phyloP scores from a whole-genome alignment of 768 basidiomycete genomes.

The Hypsizygus marmoreus region DNA sequence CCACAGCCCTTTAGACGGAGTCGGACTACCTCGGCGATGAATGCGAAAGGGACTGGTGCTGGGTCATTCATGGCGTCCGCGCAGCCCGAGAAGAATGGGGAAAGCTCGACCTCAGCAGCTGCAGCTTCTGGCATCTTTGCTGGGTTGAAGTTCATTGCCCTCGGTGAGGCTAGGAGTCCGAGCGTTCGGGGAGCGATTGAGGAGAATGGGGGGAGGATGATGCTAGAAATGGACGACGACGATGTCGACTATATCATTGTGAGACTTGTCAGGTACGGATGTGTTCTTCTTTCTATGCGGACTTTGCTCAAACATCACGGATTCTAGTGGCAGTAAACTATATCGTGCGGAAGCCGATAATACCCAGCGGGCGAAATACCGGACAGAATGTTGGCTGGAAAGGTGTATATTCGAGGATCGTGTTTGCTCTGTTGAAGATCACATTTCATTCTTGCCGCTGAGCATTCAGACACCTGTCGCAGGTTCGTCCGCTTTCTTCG shows the following conservation, averaged over 20 bases:
- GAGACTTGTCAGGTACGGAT: conserved; percentile 66
- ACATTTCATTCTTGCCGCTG: conserved; percentile 73
- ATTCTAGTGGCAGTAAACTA: conserved; percentile 66
- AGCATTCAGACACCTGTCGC: conserved; percentile 55
- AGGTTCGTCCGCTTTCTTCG: conserved; percentile 38
- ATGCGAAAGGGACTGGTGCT: neutral
- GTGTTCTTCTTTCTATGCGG: neutral
- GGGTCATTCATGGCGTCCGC: conserved; percentile 18
- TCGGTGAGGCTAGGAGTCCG: conserved; percentile 66
- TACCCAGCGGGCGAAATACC: conserved; percentile 51
- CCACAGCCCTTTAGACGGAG: conserved; percentile 51
- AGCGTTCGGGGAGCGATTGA: conserved; percentile 64
- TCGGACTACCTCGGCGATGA: conserved; percentile 27
- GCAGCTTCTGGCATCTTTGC: conserved; percentile 44
- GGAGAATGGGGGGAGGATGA: conserved; percentile 54
- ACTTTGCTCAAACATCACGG: conserved; percentile 6
- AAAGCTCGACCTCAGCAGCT: conserved; percentile 19
- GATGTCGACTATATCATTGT: conserved; percentile 70
- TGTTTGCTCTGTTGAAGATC: conserved; percentile 67
- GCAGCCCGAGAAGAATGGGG: conserved; percentile 13
- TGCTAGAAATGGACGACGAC: conserved; percentile 44
- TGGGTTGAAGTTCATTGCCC: conserved; percentile 56
- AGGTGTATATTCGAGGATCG: conserved; percentile 76
- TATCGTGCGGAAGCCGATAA: conserved; percentile 58
- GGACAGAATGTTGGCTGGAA: conserved; percentile 96